Conservation (phyloP, 169 alveolate genomes). For the Plasmodium inui region DNA sequence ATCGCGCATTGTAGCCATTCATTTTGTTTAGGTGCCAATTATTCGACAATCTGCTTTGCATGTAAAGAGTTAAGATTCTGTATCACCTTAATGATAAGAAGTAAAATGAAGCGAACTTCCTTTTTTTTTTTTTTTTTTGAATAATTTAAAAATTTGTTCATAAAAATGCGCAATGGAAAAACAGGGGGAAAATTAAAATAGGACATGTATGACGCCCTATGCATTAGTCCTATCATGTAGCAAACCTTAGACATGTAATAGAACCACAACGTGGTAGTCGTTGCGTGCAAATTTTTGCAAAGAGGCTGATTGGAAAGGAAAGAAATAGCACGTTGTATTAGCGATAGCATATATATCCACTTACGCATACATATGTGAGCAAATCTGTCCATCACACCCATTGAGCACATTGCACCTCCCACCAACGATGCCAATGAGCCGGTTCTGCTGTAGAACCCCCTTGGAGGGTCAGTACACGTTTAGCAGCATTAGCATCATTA, state of each 20-base stretch:
- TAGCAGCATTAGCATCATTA: background rate
- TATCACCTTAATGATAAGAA: background rate
- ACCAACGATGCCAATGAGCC: background rate
- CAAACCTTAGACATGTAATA: background rate
- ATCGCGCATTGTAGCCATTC: background rate
- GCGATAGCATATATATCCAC: background rate
- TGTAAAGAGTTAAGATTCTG: background rate
- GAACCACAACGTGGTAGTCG: background rate
- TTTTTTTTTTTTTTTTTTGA: background rate
- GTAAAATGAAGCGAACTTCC: background rate
- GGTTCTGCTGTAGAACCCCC: background rate
- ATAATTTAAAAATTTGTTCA: background rate
- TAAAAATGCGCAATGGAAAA: background rate
- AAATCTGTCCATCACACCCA: background rate
- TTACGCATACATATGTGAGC: background rate
- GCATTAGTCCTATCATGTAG: background rate
- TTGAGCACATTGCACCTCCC: background rate
- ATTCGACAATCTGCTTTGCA: conserved; percentile 3
- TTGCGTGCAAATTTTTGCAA: background rate
- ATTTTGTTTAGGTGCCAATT: background rate
- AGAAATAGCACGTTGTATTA: background rate
- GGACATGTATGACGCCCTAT: background rate
- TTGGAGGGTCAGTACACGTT: background rate
- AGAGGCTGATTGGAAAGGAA: background rate
- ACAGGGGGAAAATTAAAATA: background rate